Evolutionary conservation across 495 filamentous ascomycete species (phyloP), one percentile per base, ranked within the genome.

Genomic region (Ascodesmis nigricans): DNA sequence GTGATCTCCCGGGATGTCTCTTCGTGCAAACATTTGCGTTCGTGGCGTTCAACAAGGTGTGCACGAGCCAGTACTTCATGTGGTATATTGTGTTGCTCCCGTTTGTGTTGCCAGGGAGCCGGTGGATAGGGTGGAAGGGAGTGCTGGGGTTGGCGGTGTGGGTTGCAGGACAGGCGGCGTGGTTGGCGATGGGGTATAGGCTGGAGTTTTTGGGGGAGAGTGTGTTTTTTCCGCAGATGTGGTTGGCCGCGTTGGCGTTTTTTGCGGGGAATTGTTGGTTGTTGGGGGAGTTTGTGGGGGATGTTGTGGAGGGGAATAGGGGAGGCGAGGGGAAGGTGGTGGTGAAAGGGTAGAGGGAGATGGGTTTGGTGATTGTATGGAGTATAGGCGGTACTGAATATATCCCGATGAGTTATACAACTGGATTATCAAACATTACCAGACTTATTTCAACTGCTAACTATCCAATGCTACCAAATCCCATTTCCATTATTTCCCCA

Each of bases 11-110:
- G 1, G 65, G 72, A 1, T 66, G 82, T n/a, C 79, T 95, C 71
- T 65, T 97, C n/a, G 81, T 78, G n/a, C 87, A 97, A 57, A 95
- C 90, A 0, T 92, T 93, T 52, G 77, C 87, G 0, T 97, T 97
- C 55, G 87, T 95, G 4, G 71, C 78, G 3, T 95, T 91, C 38
- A 97, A 97, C 53, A 97, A 97, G 60, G 87, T 97, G 11, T 92
- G 83, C 64, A 97, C 87, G 1, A 84, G 78, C 48, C 43, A 91
- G 82, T 97, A 97, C 50, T 95, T 95, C 52, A 66, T 97, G 37
- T 97, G 87, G 87, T 93, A 97, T 54, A 69, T 91, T 43, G 66
- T 92, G 38, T 71, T 97, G 39, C 65, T 95, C 10, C 84, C 87
- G 0, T 72, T 93, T 27, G 91, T 95, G 52, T 69, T 97, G 0